Conservation (phyloP, 345 rosid species). For the Jatropha curcas region DNA sequence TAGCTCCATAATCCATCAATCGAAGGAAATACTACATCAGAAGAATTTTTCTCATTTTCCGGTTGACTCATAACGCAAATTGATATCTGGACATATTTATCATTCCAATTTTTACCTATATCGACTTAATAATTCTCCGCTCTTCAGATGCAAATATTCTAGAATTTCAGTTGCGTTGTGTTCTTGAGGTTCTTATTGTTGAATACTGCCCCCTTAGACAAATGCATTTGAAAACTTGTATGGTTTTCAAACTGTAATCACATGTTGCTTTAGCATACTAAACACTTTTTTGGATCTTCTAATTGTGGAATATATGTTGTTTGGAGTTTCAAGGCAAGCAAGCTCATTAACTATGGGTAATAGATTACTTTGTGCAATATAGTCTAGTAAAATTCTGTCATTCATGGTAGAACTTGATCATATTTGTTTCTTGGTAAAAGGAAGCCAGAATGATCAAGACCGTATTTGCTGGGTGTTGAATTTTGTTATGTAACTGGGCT, state of each 20-base stretch:
- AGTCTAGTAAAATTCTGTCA: not conserved
- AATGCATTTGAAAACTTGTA: not conserved
- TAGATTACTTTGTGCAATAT: not conserved
- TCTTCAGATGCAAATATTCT: no score
- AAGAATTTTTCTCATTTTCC: not conserved
- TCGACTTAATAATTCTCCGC: no score
- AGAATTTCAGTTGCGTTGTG: no score
- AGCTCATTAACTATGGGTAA: not conserved
- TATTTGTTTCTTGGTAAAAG: no score
- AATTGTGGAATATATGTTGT: not conserved
- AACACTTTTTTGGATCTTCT: not conserved
- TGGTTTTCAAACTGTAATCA: not conserved
- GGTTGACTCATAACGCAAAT: not conserved
- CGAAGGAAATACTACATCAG: not conserved
- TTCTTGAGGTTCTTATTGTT: no score
- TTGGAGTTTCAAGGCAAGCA: not conserved
- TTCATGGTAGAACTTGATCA: not conserved
- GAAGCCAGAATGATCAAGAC: no score
- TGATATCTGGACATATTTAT: not conserved
- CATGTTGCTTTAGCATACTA: not conserved
- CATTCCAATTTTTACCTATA: no score
- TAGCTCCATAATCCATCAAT: not conserved
- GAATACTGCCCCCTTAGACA: no score
- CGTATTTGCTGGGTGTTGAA: constrained; percentile 1
- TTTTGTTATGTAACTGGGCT: not conserved